phyloP scores from a whole-genome alignment of 495 filamentous ascomycete genomes.

The Tuber aestivum region DNA sequence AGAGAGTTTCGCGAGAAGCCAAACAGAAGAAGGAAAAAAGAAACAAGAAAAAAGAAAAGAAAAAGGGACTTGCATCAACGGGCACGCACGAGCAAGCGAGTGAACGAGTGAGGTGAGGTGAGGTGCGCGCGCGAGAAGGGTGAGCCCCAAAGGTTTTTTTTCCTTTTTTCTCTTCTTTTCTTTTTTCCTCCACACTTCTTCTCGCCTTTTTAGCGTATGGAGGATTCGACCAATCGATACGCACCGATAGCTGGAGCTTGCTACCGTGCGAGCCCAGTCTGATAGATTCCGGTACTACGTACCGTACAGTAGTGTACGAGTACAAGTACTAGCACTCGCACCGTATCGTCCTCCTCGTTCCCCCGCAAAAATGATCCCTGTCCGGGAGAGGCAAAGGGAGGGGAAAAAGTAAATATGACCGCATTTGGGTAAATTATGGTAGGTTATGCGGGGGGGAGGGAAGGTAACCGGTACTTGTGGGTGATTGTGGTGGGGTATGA shows the following conservation, averaged over 20 bases:
- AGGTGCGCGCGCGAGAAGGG: background rate
- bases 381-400: background rate
- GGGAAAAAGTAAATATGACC: background rate
- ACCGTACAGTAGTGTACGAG: background rate
- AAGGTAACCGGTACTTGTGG: background rate
- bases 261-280: too few species aligned
- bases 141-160: background rate
- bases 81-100: background rate
- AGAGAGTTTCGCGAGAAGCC: background rate
- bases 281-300: background rate
- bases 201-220: too few species aligned
- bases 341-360: background rate
- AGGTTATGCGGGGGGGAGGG: background rate
- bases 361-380: conserved; percentile 1
- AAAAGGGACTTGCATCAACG: conserved; percentile 5
- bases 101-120: background rate
- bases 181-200: too few species aligned
- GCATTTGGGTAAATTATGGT: conserved; percentile 1
- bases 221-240: background rate
- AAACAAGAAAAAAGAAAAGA: background rate
- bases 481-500: background rate
- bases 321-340: background rate
- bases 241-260: background rate
- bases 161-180: background rate
- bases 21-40: background rate